Evolutionary conservation across 2,329 filamentous ascomycete species (phyloP).

Genomic region (Claviceps fusiformis): DNA sequence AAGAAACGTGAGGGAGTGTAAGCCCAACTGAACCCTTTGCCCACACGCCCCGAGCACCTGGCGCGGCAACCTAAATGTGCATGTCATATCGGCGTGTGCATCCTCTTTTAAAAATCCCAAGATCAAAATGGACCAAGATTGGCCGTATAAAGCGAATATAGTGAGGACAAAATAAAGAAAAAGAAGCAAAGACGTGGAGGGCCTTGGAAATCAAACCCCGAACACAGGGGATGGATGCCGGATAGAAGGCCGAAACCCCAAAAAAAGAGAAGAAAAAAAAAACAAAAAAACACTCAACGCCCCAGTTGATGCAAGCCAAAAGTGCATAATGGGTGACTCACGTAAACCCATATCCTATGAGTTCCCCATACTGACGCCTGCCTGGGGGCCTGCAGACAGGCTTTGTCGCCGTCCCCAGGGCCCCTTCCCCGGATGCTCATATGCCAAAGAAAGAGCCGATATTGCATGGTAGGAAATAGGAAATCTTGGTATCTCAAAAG

Average conservation of each 20-base stretch:
- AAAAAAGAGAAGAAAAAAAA: not conserved
- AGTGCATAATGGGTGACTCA: not conserved
- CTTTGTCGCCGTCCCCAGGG: not conserved
- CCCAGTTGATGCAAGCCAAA: not conserved
- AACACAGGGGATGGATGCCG: not conserved
- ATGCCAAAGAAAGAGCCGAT: constrained; percentile 3
- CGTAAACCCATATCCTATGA: not conserved
- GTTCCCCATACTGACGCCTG: constrained; percentile 2
- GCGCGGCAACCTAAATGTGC: not conserved
- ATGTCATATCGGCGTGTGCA: constrained; percentile 6
- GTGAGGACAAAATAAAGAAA: not conserved
- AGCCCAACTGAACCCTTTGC: not conserved
- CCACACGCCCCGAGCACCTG: not conserved
- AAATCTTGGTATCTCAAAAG: constrained; percentile 4
- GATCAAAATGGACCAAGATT: not conserved
- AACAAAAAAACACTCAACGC: not conserved
- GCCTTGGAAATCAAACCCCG: not conserved
- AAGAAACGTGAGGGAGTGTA: not conserved
- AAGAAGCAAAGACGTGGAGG: not conserved
- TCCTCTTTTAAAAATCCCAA: not conserved
- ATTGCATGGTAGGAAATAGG: not conserved
- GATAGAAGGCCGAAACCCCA: not conserved
- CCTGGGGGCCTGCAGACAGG: not conserved
- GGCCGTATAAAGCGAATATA: not conserved
- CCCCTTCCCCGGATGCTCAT: constrained; percentile 1